Base-by-base conservation (phyloP, 306 rosid species). In the Vigna hirtella region DNA sequence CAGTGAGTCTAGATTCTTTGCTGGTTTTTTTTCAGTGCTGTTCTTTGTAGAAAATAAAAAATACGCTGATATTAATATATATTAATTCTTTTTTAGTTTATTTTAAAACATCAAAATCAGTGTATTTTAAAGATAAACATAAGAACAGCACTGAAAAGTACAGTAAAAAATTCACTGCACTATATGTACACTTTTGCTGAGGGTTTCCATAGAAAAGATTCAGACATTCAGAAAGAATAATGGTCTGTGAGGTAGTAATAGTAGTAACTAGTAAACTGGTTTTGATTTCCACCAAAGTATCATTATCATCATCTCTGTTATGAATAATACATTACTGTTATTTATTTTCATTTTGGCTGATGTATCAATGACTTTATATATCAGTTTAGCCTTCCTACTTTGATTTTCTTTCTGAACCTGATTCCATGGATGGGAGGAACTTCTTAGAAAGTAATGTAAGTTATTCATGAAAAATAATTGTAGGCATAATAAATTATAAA, bases 181-280 rank as follows among this genome's bases (percentile, higher is more conserved):
- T 71, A 15, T 4, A 58, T 63, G 72, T 56, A 57, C 18, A 43
- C 48, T 47, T 70, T 77, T 30, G 53, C 14, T 72, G 50, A 59
- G 52, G 38, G 18, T 66, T 22, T 17, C 32, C 8, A 20, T 10
- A 10, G 55, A 34, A 79, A 11, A 70, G 40, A 47, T 58, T 68
- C 36, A 38, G 18, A 50, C 72, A 71, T 71, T 79, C 66, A 72
- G 38, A 51, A 72, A 26, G 10, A 81, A 77, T 80, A 66, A 77
- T 72, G 20, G 36, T n/a, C 48, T 67, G 52, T 66, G 69, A 43
- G 18, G 63, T 66, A 34, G 34, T 30, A 55, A 56, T 49, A 80
- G 8, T 17, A 18, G 28, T 51, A 51, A 1, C 45, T 53, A 51
- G 22, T 34, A 73, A 80, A 24, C 42, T n/a, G 7, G 17, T 58